Conservation (phyloP, 2,329 filamentous ascomycete genomes). For the Pyricularia sp. region DNA sequence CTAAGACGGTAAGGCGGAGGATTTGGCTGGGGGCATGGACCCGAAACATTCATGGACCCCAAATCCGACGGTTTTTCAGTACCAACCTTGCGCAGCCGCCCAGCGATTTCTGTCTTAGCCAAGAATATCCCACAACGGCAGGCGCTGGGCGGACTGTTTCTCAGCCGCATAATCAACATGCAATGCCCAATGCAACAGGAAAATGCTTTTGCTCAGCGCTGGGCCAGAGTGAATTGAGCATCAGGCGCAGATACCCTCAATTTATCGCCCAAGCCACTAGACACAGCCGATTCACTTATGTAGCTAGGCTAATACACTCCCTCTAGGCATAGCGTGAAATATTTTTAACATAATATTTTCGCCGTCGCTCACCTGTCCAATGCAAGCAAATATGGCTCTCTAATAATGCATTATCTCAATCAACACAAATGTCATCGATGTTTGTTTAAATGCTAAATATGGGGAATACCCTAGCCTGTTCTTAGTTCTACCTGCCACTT, state of each 20-base stretch:
- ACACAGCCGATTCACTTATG: neutral
- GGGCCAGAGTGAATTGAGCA: neutral
- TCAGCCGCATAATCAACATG: neutral
- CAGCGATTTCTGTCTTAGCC: neutral
- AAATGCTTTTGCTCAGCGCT: neutral
- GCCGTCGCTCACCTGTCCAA: neutral
- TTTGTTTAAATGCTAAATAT: neutral
- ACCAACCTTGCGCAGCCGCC: neutral
- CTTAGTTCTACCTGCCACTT: neutral
- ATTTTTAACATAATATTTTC: neutral
- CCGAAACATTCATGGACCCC: neutral
- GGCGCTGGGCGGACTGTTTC: neutral
- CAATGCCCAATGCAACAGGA: neutral
- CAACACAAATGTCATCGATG: neutral
- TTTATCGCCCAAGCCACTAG: neutral
- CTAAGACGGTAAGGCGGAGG: neutral
- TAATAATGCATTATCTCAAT: neutral
- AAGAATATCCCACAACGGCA: neutral
- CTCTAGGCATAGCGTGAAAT: neutral
- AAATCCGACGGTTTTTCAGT: neutral
- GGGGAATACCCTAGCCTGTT: neutral
- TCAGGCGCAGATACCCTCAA: neutral
- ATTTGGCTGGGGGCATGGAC: neutral
- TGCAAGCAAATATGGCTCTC: neutral
- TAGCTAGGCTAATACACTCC: neutral